Evolutionary conservation across 345 rosid species (phyloP).

Genomic region (Arabidopsis thaliana): TAIR10.1 NC_003076.8:17653001-17653500

Average conservation of each 20-base stretch:
- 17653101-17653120: constrained; percentile 27
- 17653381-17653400: constrained; percentile 42
- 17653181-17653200: constrained; percentile 26
- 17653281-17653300: constrained; percentile 12
- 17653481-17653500: constrained; percentile 30
- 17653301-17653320: constrained; percentile 33
- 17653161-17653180: constrained; percentile 31
- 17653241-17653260: constrained; percentile 36
- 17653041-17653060: constrained; percentile 22
- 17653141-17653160: constrained; percentile 33
- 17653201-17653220: constrained; percentile 33
- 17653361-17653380: constrained; percentile 40
- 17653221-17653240: constrained; percentile 23
- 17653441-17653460: constrained; percentile 27
- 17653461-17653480: constrained; percentile 15
- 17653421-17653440: constrained; percentile 40
- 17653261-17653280: constrained; percentile 32
- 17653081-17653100: constrained; percentile 42
- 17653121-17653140: constrained; percentile 27
- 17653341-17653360: constrained; percentile 27
- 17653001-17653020: constrained; percentile 18
- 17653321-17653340: constrained; percentile 4
- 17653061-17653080: constrained; percentile 6
- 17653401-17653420: constrained; percentile 35
- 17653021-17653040: constrained; percentile 1